A percentile compares a stretch with the other conserved stretches of the same genome.
phyloP scores from a whole-genome alignment of 2,329 filamentous ascomycete genomes.

The Talaromyces amestolkiae region DNA sequence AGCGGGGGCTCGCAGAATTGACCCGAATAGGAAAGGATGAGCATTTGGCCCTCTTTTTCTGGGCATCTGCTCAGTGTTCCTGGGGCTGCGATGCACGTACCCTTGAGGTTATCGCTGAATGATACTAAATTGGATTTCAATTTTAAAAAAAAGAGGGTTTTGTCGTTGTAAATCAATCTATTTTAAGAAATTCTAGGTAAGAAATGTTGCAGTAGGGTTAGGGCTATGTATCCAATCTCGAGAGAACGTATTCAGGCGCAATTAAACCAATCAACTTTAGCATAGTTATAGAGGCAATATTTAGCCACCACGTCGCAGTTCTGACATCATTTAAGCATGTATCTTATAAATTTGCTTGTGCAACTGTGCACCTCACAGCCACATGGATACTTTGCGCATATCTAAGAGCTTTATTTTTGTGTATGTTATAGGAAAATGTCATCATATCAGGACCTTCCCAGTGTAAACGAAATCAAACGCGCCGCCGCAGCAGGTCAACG shows the following conservation, averaged over 20 bases:
- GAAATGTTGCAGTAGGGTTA: too few relatives aligned
- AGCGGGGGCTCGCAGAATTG: too few relatives aligned
- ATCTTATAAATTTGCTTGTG: not conserved
- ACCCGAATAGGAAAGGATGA: too few relatives aligned
- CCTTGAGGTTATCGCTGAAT: too few relatives aligned
- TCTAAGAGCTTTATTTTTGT: not conserved
- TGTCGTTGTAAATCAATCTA: too few relatives aligned
- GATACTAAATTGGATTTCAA: too few relatives aligned
- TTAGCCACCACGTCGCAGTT: conserved; percentile 1
- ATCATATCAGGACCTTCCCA: conserved; percentile 27
- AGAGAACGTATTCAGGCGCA: not conserved
- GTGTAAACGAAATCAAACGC: conserved; percentile 32
- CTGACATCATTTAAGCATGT: not conserved
- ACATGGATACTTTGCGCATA: not conserved
- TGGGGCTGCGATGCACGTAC: too few relatives aligned
- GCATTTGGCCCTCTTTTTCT: too few relatives aligned
- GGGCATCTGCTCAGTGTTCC: too few relatives aligned
- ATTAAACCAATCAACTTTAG: not conserved
- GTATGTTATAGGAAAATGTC: conserved; percentile 4
- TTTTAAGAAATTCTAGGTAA: too few relatives aligned
- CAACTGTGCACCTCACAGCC: not conserved
- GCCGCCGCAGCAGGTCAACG: conserved; percentile 33
- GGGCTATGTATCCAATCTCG: too few relatives aligned
- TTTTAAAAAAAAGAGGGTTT: too few relatives aligned
- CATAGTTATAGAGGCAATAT: not conserved